phyloP scores from a whole-genome alignment of 2,329 filamentous ascomycete genomes.

The Sclerotinia borealis region DNA sequence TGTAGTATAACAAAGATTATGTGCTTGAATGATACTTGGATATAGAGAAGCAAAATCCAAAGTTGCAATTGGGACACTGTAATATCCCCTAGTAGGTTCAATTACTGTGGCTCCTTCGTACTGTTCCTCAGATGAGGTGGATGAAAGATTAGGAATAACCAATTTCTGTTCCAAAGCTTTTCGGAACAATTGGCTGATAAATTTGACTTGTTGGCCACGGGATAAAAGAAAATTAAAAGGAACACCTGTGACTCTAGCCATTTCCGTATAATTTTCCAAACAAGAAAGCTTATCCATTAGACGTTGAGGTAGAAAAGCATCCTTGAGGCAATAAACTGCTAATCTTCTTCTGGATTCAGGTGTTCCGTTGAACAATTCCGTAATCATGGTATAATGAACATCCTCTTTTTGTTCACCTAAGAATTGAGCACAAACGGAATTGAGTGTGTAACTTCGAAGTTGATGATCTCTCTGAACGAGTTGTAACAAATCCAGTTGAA shows the following conservation, averaged over 20 bases:
- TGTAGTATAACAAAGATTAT: conserved; percentile 97
- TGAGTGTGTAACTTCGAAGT: conserved; percentile 91
- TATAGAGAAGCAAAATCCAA: conserved; percentile 98
- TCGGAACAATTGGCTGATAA: conserved; percentile 93
- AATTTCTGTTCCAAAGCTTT: conserved; percentile 91
- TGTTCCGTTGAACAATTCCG: conserved; percentile 93
- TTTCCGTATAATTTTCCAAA: conserved; percentile 98
- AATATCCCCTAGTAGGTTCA: conserved; percentile 87
- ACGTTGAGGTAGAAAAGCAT: conserved; percentile 89
- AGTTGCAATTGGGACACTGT: conserved; percentile 90
- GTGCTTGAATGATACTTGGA: conserved; percentile 96
- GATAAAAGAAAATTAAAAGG: conserved; percentile 93
- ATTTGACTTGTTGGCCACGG: conserved; percentile 93
- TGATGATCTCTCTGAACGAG: conserved; percentile 93
- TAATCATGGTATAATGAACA: conserved; percentile 99
- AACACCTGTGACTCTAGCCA: conserved; percentile 98
- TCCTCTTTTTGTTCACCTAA: conserved; percentile 97
- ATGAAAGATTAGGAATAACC: conserved; percentile 81
- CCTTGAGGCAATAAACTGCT: conserved; percentile 94
- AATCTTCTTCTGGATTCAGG: conserved; percentile 85
- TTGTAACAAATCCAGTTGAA: conserved; percentile 93
- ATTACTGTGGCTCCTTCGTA: conserved; percentile 98
- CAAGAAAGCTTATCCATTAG: conserved; percentile 97
- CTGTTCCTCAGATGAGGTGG: conserved; percentile 71
- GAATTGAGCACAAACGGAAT: conserved; percentile 93